These are phyloP conservation scores for Claviceps pusilla DNA, from an alignment of 2,329 filamentous ascomycete species.

Conservation along the genomic window DNA sequence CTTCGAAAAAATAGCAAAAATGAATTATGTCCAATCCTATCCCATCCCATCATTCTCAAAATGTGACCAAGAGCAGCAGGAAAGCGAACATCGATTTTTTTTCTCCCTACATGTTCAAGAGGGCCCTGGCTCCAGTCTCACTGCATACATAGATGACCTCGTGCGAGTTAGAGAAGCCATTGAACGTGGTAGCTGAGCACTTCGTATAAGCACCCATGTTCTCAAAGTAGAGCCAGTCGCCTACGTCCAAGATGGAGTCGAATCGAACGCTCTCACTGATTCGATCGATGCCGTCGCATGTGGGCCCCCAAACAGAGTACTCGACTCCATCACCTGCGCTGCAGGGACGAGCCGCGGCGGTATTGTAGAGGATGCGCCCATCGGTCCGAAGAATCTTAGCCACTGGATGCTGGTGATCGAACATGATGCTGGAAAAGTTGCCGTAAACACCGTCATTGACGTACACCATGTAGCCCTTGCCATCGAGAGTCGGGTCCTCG, in stretches of 20 bases:
- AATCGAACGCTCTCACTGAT: constrained; percentile 73
- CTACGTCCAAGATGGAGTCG: constrained; percentile 64
- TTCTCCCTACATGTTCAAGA: constrained; percentile 30
- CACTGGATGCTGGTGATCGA: constrained; percentile 86
- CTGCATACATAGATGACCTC: constrained; percentile 91
- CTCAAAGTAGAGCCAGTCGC: constrained; percentile 98
- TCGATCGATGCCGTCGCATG: constrained; percentile 93
- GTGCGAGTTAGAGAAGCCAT: constrained; percentile 86
- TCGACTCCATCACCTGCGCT: constrained; percentile 42
- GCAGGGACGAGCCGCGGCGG: constrained; percentile 31
- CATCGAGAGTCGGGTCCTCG: constrained; percentile 48
- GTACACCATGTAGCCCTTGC: constrained; percentile 86
- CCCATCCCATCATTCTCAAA: neutral
- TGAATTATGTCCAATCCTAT: no score
- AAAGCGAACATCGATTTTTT: neutral
- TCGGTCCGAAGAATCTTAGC: constrained; percentile 62
- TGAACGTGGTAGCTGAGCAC: constrained; percentile 95
- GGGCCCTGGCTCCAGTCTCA: constrained; percentile 69
- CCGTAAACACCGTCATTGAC: constrained; percentile 96
- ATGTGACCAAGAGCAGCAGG: no score
- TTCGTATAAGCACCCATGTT: constrained; percentile 98
- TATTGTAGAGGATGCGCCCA: constrained; percentile 43
- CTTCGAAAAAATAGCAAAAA: neutral
- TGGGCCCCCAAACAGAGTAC: constrained; percentile 97
- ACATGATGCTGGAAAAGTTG: constrained; percentile 98